A percentile compares a stretch with the other conserved stretches of the same genome.
These are phyloP conservation scores for Didymosphaeria variabile DNA, from an alignment of 2,329 filamentous ascomycete species.

Conservation along the genomic window DNA sequence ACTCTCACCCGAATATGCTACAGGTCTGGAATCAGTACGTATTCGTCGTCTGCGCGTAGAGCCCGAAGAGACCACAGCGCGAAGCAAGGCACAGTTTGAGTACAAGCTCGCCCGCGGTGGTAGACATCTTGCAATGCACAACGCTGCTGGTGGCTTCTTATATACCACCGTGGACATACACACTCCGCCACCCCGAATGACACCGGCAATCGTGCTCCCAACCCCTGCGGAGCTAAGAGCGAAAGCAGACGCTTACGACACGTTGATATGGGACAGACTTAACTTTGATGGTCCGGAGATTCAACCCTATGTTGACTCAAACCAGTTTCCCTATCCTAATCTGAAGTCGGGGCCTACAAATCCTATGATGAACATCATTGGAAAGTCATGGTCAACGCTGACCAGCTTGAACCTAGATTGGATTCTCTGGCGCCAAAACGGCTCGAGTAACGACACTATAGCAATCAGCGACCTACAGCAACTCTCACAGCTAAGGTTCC, in stretches of 20 bases:
- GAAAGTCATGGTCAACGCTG: constrained; percentile 34
- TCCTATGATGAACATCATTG: constrained; percentile 28
- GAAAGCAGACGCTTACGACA: constrained; percentile 35
- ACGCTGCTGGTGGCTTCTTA: constrained; percentile 44
- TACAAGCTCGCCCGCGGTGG: constrained; percentile 45
- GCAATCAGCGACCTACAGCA: constrained; percentile 29
- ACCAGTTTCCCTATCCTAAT: constrained; percentile 19
- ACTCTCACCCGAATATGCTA: constrained; percentile 31
- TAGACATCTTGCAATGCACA: constrained; percentile 25
- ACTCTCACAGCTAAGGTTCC: constrained; percentile 52
- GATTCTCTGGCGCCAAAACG: constrained; percentile 43
- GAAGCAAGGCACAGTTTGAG: constrained; percentile 30
- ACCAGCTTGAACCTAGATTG: constrained; percentile 48
- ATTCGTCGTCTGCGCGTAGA: constrained; percentile 52
- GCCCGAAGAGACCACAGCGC: constrained; percentile 15
- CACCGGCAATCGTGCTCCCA: constrained; percentile 13
- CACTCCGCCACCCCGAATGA: constrained; percentile 18
- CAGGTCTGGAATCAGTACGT: constrained; percentile 53
- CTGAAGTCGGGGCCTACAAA: constrained; percentile 11
- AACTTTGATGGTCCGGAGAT: constrained; percentile 22
- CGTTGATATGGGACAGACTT: constrained; percentile 36
- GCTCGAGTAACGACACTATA: constrained; percentile 19
- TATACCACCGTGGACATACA: constrained; percentile 39
- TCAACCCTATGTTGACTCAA: constrained; percentile 29
- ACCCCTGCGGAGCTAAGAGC: constrained; percentile 24